Percentiles rank a stretch among this genome's conserved stretches.
Evolutionary conservation across 495 filamentous ascomycete genomes (phyloP).

Genomic region (Alectoria sarmentosa): DNA sequence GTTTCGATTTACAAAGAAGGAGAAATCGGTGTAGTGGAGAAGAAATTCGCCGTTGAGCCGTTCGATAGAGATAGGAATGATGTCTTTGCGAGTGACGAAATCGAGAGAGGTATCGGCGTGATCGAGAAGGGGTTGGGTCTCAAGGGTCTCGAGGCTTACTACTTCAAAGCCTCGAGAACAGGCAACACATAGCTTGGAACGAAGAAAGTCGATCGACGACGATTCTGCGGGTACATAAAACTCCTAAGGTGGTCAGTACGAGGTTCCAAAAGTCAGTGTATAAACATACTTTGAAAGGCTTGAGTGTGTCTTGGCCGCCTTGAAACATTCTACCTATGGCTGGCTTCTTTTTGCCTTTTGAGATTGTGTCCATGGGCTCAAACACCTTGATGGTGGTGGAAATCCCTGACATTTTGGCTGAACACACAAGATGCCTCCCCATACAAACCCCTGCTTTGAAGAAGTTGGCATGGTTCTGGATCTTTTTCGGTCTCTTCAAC

Average conservation of each 20-base stretch:
- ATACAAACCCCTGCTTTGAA: conserved; percentile 96
- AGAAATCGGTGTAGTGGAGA: conserved; percentile 96
- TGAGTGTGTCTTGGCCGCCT: conserved; percentile 85
- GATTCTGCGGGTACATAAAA: conserved; percentile 98
- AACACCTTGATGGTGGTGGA: conserved; percentile 96
- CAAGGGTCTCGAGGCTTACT: conserved; percentile 91
- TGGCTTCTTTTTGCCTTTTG: conserved; percentile 82
- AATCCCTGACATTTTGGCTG: conserved; percentile 82
- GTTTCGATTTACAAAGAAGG: conserved; percentile 97
- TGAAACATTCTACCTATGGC: conserved; percentile 93
- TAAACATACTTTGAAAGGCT: conserved; percentile 72
- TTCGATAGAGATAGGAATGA: conserved; percentile 97
- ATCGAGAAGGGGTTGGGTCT: conserved; percentile 93
- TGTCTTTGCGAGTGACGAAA: conserved; percentile 88
- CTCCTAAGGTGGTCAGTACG: conserved; percentile 44
- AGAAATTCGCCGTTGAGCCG: conserved; percentile 94
- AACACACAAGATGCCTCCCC: conserved; percentile 89
- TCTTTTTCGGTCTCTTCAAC: conserved; percentile 89
- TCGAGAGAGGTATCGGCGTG: conserved; percentile 98
- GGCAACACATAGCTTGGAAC: conserved; percentile 92
- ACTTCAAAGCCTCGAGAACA: conserved; percentile 96
- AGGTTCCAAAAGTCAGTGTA: too few relatives aligned
- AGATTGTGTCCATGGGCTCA: conserved; percentile 88
- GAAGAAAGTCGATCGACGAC: conserved; percentile 93
- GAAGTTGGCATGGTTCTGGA: conserved; percentile 94